A percentile compares a stretch with the other conserved stretches of the same genome.
phyloP scores from a whole-genome alignment of 2,329 filamentous ascomycete species.

The Alternaria infectoria region DNA sequence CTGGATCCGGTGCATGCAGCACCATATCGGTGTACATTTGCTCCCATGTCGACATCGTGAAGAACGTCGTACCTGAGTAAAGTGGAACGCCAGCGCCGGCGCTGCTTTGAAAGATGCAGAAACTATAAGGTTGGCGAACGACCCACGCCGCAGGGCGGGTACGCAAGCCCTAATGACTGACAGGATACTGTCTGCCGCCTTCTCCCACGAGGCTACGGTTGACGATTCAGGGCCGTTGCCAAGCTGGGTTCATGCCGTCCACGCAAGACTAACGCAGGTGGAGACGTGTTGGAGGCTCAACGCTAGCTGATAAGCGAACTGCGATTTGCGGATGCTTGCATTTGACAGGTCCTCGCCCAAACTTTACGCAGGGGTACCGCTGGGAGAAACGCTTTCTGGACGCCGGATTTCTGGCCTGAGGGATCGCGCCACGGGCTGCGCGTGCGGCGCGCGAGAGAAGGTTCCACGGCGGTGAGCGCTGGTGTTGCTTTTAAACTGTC shows the following conservation, averaged over 20 bases:
- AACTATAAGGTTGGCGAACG: slow-evolving; percentile 1
- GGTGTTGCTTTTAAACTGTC: neutral
- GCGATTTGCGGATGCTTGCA: slow-evolving; percentile 5
- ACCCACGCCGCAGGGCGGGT: neutral
- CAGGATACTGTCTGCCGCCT: neutral
- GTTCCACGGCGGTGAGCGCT: neutral
- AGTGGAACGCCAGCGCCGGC: slow-evolving; percentile 5
- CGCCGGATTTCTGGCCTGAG: neutral
- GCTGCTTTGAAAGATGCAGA: slow-evolving; percentile 1
- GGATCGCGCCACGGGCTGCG: slow-evolving; percentile 1
- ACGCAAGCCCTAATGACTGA: slow-evolving; percentile 9
- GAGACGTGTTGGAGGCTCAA: neutral
- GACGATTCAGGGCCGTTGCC: slow-evolving; percentile 11
- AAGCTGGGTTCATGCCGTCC: slow-evolving; percentile 6
- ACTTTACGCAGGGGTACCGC: neutral
- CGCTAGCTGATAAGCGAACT: slow-evolving; percentile 4
- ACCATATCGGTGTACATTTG: slow-evolving; percentile 26
- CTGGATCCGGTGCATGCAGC: slow-evolving; percentile 28
- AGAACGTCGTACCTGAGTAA: neutral
- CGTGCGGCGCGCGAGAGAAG: neutral
- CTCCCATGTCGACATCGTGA: slow-evolving; percentile 24
- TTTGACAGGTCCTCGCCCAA: slow-evolving; percentile 11
- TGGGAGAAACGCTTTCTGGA: neutral
- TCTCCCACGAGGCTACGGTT: neutral
- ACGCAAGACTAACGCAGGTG: slow-evolving; percentile 5